These are phyloP conservation scores for Rauvolfia tetraphylla DNA, from an alignment of 257 asterid genomes.

Conservation along the genomic window DNA sequence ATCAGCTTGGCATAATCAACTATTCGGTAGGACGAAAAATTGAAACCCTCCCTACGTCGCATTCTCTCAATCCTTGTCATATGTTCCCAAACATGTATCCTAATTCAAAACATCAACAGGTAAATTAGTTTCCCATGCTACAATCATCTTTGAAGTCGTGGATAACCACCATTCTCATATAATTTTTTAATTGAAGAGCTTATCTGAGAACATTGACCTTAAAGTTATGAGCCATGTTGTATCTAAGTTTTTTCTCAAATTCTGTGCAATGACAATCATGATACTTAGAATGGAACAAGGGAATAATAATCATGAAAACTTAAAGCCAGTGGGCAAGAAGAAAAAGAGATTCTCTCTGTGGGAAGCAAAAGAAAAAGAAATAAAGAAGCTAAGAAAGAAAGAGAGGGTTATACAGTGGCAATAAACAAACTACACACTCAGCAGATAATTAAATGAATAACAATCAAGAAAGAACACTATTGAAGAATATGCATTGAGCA, in stretches of 20 bases:
- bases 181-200: neutral
- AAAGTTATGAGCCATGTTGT: neutral
- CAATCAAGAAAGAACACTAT: neutral
- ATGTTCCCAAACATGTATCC: neutral
- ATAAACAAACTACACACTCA: neutral
- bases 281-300: neutral
- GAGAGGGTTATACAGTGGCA: neutral
- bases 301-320: too few species aligned
- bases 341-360: neutral
- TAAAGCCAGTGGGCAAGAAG: neutral
- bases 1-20: neutral
- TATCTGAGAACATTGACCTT: neutral
- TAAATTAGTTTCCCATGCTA: neutral
- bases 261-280: neutral
- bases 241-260: neutral
- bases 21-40: neutral
- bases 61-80: neutral
- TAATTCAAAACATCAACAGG: neutral
- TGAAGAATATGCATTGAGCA: neutral
- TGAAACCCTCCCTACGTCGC: neutral
- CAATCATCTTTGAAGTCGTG: too few species aligned
- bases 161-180: neutral
- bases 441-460: neutral
- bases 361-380: neutral
- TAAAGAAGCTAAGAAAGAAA: neutral